A percentile compares a stretch with the other conserved stretches of the same genome.
Conservation (phyloP, 2,329 filamentous ascomycete species). For the Cordyceps tenuipes region DNA sequence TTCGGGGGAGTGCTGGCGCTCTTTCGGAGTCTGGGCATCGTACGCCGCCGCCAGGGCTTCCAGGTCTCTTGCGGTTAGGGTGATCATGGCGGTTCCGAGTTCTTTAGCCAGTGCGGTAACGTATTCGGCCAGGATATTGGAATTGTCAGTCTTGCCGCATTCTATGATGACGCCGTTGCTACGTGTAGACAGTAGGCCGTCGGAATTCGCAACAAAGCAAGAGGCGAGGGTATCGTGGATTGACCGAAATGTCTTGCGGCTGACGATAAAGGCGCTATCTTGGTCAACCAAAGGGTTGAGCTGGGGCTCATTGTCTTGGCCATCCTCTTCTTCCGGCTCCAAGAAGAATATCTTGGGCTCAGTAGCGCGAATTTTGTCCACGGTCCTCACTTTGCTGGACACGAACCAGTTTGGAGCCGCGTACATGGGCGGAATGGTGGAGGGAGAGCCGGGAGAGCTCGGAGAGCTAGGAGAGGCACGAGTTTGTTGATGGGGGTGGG, state of each 20-base stretch:
- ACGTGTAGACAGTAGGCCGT: neutral
- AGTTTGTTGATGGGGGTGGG: neutral
- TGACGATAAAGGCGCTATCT: neutral
- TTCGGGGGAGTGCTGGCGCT: neutral
- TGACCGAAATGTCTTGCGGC: neutral
- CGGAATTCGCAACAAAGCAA: neutral
- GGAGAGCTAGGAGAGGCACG: too few species aligned
- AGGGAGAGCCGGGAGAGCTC: neutral
- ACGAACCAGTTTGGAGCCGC: neutral
- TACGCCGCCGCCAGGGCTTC: neutral
- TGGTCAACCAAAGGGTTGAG: too few species aligned
- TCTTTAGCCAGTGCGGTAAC: neutral
- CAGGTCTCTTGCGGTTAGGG: neutral
- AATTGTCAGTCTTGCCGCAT: neutral
- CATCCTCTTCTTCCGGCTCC: neutral
- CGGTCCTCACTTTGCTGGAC: neutral
- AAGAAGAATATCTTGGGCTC: neutral
- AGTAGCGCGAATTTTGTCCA: neutral
- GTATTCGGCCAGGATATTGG: neutral
- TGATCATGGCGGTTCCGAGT: slow-evolving; percentile 15
- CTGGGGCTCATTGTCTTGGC: too few species aligned
- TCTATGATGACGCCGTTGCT: neutral
- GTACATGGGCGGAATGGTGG: neutral
- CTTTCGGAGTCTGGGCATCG: neutral
- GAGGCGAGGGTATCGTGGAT: neutral